Conservation (phyloP, 805 yeast genomes). For the Cyberlindnera mrakii region DNA sequence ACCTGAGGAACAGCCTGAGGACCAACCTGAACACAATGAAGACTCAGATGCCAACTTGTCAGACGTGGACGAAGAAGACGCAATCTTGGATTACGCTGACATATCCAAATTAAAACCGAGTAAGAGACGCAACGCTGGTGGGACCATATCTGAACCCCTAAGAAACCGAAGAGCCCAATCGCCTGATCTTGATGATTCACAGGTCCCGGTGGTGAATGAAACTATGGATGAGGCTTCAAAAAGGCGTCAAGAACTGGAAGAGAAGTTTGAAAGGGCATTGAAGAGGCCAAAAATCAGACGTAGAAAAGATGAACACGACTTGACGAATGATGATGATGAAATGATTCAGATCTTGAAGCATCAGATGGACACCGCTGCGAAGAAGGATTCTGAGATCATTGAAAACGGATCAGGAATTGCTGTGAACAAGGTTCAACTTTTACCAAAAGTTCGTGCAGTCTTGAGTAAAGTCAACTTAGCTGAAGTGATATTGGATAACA, state of each 20-base stretch:
- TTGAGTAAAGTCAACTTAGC: constrained; percentile 80
- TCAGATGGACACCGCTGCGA: constrained; percentile 85
- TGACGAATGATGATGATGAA: constrained; percentile 94
- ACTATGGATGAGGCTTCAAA: constrained; percentile 28
- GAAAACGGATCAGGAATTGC: constrained; percentile 44
- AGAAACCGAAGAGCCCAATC: constrained; percentile 2
- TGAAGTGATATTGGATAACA: constrained; percentile 90
- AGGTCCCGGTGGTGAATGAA: constrained; percentile 16
- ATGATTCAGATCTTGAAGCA: constrained; percentile 74
- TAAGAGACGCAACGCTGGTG: constrained; percentile 13
- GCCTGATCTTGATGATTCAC: constrained; percentile 18
- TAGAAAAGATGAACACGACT: constrained; percentile 81
- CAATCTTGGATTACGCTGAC: constrained; percentile 25
- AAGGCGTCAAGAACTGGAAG: constrained; percentile 75
- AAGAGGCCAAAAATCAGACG: constrained; percentile 58
- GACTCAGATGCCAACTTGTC: constrained; percentile 4
- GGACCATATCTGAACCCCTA: constrained; percentile 3
- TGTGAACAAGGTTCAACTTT: constrained; percentile 61
- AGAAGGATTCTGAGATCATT: constrained; percentile 54
- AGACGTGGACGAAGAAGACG: constrained; percentile 4
- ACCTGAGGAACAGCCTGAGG: constrained; percentile 4
- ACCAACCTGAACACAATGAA: constrained; percentile 3
- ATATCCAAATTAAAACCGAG: constrained; percentile 14
- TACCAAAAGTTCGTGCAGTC: constrained; percentile 72
- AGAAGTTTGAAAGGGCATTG: constrained; percentile 68